Conservation (phyloP, 371 early-diverging fungal genomes). For the Choanephora cucurbitarum region DNA sequence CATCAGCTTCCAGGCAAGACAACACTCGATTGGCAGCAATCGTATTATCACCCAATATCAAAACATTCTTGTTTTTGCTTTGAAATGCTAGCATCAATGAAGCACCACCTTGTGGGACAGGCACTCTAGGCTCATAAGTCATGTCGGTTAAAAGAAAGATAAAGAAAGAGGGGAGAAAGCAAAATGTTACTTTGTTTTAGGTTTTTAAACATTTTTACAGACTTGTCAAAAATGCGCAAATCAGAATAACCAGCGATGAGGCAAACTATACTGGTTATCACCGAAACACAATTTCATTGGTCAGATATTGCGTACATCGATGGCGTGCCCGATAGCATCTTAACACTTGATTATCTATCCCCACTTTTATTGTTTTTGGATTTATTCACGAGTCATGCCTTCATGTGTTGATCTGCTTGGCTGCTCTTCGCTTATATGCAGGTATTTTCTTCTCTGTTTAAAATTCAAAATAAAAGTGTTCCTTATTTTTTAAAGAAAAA, state of each 20-base stretch:
- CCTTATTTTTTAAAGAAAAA: slow-evolving; percentile 6
- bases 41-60: slow-evolving; percentile 67
- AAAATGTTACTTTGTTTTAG: slow-evolving; percentile 6
- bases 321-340: slow-evolving; percentile 23
- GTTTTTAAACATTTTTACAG: slow-evolving; percentile 4
- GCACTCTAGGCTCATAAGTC: slow-evolving; percentile 20
- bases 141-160: slow-evolving; percentile 2
- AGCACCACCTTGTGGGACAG: slow-evolving; percentile 59
- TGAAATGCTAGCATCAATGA: slow-evolving; percentile 74
- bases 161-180: slow-evolving; percentile 2
- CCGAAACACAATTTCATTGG: slow-evolving; percentile 15
- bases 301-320: slow-evolving; percentile 21
- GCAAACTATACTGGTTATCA: slow-evolving; percentile 20
- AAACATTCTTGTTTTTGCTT: slow-evolving; percentile 50
- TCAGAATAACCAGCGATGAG: slow-evolving; percentile 25
- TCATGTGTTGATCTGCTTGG: no score
- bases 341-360: slow-evolving; percentile 6
- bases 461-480: background rate
- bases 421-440: no score
- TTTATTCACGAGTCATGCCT: background rate
- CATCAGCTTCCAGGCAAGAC: slow-evolving; percentile 73
- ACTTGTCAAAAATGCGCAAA: slow-evolving; percentile 11
- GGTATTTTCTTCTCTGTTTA: slow-evolving; percentile 2
- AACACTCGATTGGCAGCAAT: slow-evolving; percentile 70
- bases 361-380: background rate